These are phyloP conservation scores for Pluteus cervinus DNA, from an alignment of 768 basidiomycete species.

Conservation along the genomic window DNA sequence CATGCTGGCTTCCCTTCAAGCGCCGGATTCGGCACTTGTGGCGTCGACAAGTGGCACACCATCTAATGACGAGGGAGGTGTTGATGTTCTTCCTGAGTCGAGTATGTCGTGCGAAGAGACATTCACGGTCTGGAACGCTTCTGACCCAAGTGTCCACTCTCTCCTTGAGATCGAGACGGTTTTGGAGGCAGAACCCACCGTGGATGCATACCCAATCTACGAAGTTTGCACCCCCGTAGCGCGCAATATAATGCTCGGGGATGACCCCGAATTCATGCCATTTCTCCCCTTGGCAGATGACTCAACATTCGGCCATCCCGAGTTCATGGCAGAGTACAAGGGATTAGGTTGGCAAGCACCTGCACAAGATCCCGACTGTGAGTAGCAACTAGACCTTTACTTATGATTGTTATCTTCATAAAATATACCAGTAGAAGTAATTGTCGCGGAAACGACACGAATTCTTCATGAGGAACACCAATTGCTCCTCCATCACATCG, in stretches of 20 bases:
- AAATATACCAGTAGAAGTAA: constrained; percentile 34
- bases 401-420: background rate
- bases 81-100: background rate
- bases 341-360: constrained; percentile 45
- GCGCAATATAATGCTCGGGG: constrained; percentile 45
- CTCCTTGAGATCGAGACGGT: background rate
- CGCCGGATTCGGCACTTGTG: no score
- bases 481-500: constrained; percentile 39
- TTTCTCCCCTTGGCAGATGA: constrained; percentile 66
- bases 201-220: constrained; percentile 32
- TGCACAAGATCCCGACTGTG: constrained; percentile 29
- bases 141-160: background rate
- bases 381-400: constrained; percentile 7
- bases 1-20: constrained; percentile 10
- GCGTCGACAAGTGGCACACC: background rate
- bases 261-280: constrained; percentile 50
- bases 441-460: constrained; percentile 42
- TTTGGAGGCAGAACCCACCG: background rate
- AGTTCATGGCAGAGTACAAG: constrained; percentile 35
- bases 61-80: background rate
- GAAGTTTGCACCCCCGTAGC: constrained; percentile 49
- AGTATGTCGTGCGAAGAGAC: background rate
- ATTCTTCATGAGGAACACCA: constrained; percentile 31
- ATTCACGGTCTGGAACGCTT: background rate
- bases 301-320: constrained; percentile 35